Percentiles rank a stretch among this genome's conserved stretches.
These are phyloP conservation scores for Apiotrichum laibachii DNA, from an alignment of 1,284 basidiomycete genomes.

Conservation along the genomic window DNA sequence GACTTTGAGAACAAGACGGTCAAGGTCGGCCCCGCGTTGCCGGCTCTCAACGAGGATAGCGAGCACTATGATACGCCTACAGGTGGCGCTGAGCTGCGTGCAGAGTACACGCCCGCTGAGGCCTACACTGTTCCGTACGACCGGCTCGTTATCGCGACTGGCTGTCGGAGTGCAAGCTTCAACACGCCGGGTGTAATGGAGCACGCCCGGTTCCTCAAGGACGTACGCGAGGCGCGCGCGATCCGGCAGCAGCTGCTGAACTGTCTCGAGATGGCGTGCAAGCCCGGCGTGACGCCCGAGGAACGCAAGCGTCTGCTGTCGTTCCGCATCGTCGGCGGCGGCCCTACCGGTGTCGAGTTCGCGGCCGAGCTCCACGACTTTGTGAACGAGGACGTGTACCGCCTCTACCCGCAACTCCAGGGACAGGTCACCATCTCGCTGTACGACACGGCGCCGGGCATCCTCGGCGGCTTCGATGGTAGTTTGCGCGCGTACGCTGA, in stretches of 20 bases:
- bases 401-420: constrained; percentile 63
- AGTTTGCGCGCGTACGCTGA: constrained; percentile 60
- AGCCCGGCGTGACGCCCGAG: constrained; percentile 64
- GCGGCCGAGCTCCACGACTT: constrained; percentile 77
- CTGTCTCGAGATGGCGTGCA: constrained; percentile 76
- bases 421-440: constrained; percentile 66
- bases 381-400: constrained; percentile 31
- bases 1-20: constrained; percentile 65
- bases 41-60: constrained; percentile 6
- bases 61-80: not conserved
- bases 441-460: constrained; percentile 76
- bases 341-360: constrained; percentile 68
- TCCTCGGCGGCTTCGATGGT: constrained; percentile 77
- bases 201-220: constrained; percentile 76
- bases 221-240: constrained; percentile 72
- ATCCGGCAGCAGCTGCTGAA: constrained; percentile 73
- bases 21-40: constrained; percentile 44
- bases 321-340: constrained; percentile 73
- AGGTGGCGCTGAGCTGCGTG: constrained; percentile 48
- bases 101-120: constrained; percentile 20
- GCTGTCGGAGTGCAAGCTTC: constrained; percentile 73
- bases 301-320: constrained; percentile 67
- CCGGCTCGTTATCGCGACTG: constrained; percentile 78
- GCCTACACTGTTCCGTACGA: constrained; percentile 66
- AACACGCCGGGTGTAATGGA: constrained; percentile 64